These are phyloP conservation scores for Aspergillus eucalypticola DNA, from an alignment of 2,329 filamentous ascomycete species.

Conservation along the genomic window DNA sequence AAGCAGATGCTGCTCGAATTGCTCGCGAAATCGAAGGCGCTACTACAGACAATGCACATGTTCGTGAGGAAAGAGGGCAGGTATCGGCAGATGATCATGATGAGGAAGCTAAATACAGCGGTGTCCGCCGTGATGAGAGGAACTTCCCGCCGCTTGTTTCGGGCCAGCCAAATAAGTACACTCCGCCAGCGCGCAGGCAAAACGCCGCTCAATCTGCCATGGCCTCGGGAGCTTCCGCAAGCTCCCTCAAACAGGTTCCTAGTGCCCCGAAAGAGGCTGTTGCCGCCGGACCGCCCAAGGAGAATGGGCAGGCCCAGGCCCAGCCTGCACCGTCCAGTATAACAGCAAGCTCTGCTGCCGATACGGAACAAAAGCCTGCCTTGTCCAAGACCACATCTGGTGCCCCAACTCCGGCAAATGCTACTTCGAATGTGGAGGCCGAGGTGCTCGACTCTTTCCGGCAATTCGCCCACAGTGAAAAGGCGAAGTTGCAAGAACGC, in stretches of 20 bases:
- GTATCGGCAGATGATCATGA: conserved; percentile 67
- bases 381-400: conserved; percentile 29
- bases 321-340: conserved; percentile 19
- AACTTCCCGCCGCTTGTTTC: conserved; percentile 66
- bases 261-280: conserved; percentile 55
- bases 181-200: conserved; percentile 81
- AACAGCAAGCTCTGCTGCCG: conserved; percentile 25
- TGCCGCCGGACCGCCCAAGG: conserved; percentile 32
- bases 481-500: conserved; percentile 60
- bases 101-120: conserved; percentile 97
- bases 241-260: conserved; percentile 88
- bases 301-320: conserved; percentile 21
- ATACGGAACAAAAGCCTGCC: conserved; percentile 28
- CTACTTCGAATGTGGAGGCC: conserved; percentile 61
- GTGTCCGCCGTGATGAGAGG: conserved; percentile 70
- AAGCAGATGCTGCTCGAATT: conserved; percentile 77
- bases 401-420: conserved; percentile 49
- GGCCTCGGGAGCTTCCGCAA: conserved; percentile 75
- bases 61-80: conserved; percentile 85
- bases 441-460: conserved; percentile 65
- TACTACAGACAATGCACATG: conserved; percentile 72
- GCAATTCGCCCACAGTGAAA: conserved; percentile 63
- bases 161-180: conserved; percentile 72
- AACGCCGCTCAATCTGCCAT: conserved; percentile 73
- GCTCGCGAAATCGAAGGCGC: conserved; percentile 87